phyloP scores from a whole-genome alignment of 2,329 filamentous ascomycete species.

The Epichloe festucae region DNA sequence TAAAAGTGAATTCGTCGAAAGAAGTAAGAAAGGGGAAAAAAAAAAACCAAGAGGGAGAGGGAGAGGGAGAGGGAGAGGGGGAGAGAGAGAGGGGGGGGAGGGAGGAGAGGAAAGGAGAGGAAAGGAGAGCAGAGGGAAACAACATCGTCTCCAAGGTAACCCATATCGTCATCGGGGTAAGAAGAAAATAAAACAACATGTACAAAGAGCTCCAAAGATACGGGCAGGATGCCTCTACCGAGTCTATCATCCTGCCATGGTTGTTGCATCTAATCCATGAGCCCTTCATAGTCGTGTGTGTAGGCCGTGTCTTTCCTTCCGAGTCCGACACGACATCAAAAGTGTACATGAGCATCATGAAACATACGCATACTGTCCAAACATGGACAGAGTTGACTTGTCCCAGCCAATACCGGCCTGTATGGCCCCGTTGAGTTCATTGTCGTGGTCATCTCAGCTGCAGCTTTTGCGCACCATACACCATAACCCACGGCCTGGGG shows the following conservation, averaged over 20 bases:
- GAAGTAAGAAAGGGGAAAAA: not conserved
- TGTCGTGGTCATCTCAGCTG: too few relatives aligned
- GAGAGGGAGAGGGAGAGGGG: not conserved
- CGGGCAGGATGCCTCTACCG: not conserved
- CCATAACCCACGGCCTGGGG: too few relatives aligned
- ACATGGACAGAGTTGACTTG: not conserved
- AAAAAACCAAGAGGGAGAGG: not conserved
- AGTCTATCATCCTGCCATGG: not conserved
- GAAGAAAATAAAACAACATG: conserved; percentile 1
- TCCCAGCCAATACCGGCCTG: not conserved
- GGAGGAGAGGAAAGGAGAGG: not conserved
- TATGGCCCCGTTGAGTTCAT: not conserved
- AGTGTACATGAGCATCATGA: not conserved
- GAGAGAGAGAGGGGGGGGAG: not conserved
- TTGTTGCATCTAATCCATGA: not conserved
- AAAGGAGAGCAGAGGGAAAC: not conserved
- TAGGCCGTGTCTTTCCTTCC: not conserved
- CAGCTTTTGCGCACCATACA: too few relatives aligned
- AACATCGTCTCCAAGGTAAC: too few relatives aligned
- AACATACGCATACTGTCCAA: not conserved
- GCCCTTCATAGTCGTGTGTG: not conserved
- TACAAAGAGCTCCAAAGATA: not conserved
- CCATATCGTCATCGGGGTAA: not conserved
- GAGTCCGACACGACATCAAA: not conserved
- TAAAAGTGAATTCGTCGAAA: not conserved